Base-by-base conservation (phyloP, 2,329 filamentous ascomycete genomes). In the Leptographium galeiforme region DNA sequence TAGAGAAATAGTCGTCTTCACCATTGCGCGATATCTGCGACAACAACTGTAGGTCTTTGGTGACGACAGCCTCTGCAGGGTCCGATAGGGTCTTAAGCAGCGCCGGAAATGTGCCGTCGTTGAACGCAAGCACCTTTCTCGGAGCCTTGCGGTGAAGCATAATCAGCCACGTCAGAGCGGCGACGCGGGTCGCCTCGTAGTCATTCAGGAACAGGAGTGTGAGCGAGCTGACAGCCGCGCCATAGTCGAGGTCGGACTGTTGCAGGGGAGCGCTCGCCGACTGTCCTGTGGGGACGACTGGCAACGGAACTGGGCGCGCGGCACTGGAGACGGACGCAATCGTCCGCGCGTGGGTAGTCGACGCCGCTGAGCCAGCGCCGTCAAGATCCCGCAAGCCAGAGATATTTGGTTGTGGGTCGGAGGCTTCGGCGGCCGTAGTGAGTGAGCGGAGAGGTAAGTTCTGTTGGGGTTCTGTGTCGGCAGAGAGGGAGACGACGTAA, bases 131-230 rank as follows among this genome's bases (percentile, higher is more conserved):
- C 14, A 95, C 87, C 66, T 95, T 96, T 52, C 85, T 80, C 0
- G 93, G 93, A 4, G 93, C 91, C 72, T 96, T 97, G 58, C 88
- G 82, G 66, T 98, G 93, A 43, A 98, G 76, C 91, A 97, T 97
- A 55, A 97, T 93, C 54, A 98, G 77, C 93, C 93, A 98, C 7
- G 87, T 91, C 56, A 98, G 73, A 16, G 93, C 90, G 40, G 90
- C 91, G 33, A 97, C 90, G 56, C 93, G 82, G 2, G 93, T 98
- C 33, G 88, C 89, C 71, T 98, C 94, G 63, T 97, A 89, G 61
- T 98, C 91, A 63, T 98, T 96, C 51, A 98, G 72, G 63, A 98
- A 97, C 52, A 97, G 81, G 8, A 97, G 70, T 0, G 91, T 98
- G 43, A 98, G 76, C 10, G 91, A 93, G 67, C 85, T 94, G 49